Evolutionary conservation across 345 rosid species (phyloP).

Genomic region (Litchi chinensis): DNA sequence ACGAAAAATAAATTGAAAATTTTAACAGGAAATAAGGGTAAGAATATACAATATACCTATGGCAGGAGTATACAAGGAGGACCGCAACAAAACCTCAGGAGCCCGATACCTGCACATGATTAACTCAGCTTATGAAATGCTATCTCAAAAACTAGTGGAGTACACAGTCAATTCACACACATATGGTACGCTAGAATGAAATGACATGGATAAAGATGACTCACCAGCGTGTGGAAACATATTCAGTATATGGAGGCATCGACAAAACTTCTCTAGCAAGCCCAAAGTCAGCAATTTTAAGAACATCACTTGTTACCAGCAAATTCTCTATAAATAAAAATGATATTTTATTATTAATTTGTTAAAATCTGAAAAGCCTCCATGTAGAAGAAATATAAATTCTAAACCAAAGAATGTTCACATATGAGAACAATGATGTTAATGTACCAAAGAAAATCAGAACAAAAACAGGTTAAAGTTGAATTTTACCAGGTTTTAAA

Average conservation of each 20-base stretch:
- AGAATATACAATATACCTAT: constrained; percentile 51
- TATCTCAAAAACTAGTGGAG: constrained; percentile 9
- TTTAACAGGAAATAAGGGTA: not conserved
- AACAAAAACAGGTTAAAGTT: not conserved
- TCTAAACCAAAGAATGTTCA: constrained; percentile 11
- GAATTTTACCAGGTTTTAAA: constrained; percentile 76
- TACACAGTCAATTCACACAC: not conserved
- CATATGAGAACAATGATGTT: not conserved
- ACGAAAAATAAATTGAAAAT: not conserved
- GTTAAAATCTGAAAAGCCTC: constrained; percentile 5
- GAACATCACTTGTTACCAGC: constrained; percentile 77
- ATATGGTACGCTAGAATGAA: not conserved
- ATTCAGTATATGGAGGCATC: constrained; percentile 92
- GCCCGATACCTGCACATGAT: constrained; percentile 76
- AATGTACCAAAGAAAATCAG: constrained; percentile 4
- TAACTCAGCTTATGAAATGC: constrained; percentile 13
- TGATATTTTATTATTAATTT: constrained; percentile 14
- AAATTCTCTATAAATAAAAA: constrained; percentile 60
- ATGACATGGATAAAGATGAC: constrained; percentile 18
- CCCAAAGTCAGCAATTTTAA: constrained; percentile 97
- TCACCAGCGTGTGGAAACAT: constrained; percentile 96
- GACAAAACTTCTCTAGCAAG: constrained; percentile 93
- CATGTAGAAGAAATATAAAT: constrained; percentile 13
- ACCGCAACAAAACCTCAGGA: constrained; percentile 90
- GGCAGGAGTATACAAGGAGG: constrained; percentile 85